A percentile compares a stretch with the other conserved stretches of the same genome.
These are phyloP conservation scores for Leptographium procerum DNA, from an alignment of 2,329 filamentous ascomycete species.

Conservation along the genomic window DNA sequence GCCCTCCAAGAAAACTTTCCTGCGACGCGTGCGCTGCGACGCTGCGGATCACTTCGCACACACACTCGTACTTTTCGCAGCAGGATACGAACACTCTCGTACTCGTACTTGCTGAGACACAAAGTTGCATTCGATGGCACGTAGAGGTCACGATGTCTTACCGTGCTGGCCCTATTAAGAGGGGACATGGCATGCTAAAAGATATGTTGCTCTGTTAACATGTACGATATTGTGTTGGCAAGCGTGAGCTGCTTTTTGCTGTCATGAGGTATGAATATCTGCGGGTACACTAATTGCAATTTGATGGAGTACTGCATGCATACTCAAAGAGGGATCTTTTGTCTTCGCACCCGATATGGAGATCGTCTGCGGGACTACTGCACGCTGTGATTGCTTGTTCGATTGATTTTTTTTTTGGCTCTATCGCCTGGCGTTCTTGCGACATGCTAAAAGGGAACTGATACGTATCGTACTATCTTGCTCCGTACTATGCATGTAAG, in stretches of 20 bases:
- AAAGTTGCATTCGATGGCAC: neutral
- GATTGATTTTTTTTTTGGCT: neutral
- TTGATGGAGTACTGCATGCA: too few species aligned
- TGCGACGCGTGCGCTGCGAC: neutral
- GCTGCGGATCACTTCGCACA: neutral
- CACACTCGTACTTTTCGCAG: too few species aligned
- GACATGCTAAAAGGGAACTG: neutral
- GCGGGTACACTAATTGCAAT: too few species aligned
- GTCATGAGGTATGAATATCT: too few species aligned
- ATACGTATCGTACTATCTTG: too few species aligned
- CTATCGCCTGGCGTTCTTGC: neutral
- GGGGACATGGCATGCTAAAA: neutral
- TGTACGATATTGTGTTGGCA: neutral
- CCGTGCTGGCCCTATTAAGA: neutral
- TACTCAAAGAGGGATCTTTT: too few species aligned
- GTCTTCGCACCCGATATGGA: neutral
- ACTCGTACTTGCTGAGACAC: too few species aligned
- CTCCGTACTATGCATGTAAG: too few species aligned
- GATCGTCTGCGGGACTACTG: neutral
- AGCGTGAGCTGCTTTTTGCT: neutral
- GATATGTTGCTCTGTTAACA: neutral
- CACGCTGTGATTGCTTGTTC: neutral
- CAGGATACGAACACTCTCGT: too few species aligned
- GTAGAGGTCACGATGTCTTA: neutral
- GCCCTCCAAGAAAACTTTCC: neutral